Evolutionary conservation across 495 filamentous ascomycete genomes (phyloP), one percentile per base, ranked within the genome.

Genomic region (Alectoria sarmentosa): DNA sequence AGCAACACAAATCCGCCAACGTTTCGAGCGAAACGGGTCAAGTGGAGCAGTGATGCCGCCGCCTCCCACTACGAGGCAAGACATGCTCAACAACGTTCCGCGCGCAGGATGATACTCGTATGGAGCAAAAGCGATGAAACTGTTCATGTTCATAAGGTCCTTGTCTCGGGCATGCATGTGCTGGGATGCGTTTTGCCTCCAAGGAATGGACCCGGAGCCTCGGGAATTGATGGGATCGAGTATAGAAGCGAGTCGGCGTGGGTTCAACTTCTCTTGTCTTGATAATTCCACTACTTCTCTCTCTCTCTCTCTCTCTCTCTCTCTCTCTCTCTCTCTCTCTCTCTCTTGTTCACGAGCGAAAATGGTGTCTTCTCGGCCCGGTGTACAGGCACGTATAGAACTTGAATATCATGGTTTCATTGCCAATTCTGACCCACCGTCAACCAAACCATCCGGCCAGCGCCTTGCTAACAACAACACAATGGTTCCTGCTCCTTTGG

Each of bases 61-160:
- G 38, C 63, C 66, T 38, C 58, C 63, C 19, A 65, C 62, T 11
- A 61, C 66, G 30, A 65, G 67, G 37, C 67, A 69, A 58, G 67
- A 69, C n/a, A 69, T 69, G 58, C 58, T 69, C 58, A 69, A 69
- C 42, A 69, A 63, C 19, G 67, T 69, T 34, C 67, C 67, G 26
- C 44, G 64, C 30, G 67, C 67, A 32, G 67, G 67, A 30, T 69
- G n/a, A 66, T 2, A 8, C n/a, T 58, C 28, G 8, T 55, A 17
- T 55, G 1, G 17, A 46, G 62, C 28, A 64, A 58, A 42, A 60
- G 58, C 26, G 39, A 41, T 21, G n/a, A 39, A 30, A 46, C 30
- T 44, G 34, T 64, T 38, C 62, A 39, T 58, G 62, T 64, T 41
- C 49, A 58, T 58, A 46, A 62, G 30, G 37, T 44, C 23, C 49